Conservation (phyloP, 2,329 filamentous ascomycete species). For the Colletotrichum cereale region DNA sequence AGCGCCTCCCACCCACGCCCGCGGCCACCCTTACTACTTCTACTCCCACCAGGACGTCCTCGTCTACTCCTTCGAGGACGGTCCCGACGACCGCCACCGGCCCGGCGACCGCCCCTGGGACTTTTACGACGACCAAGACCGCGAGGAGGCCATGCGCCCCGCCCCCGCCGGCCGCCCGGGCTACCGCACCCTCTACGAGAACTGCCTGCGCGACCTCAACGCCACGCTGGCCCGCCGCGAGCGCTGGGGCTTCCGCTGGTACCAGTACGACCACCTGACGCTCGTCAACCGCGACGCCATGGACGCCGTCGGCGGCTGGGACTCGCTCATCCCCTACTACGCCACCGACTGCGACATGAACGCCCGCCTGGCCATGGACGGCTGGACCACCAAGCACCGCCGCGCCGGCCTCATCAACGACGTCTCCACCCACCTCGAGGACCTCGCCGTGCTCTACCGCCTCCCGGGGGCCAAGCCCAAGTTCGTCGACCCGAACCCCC, state of each 20-base stretch:
- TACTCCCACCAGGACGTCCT: conserved; percentile 70
- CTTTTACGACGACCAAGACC: conserved; percentile 40
- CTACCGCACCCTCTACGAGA: conserved; percentile 57
- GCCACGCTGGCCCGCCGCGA: conserved; percentile 48
- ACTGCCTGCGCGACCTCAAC: conserved; percentile 53
- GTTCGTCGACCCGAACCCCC: conserved; percentile 54
- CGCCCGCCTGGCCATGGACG: conserved; percentile 59
- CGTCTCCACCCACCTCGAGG: conserved; percentile 58
- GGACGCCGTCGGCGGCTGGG: conserved; percentile 66
- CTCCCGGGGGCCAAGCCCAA: conserved; percentile 52
- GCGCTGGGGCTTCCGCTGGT: conserved; percentile 66
- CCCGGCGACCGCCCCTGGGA: conserved; percentile 41
- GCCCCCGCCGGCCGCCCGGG: conserved; percentile 49
- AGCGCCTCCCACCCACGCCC: conserved; percentile 55
- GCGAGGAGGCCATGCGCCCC: conserved; percentile 29
- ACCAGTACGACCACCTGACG: conserved; percentile 69
- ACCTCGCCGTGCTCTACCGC: conserved; percentile 60
- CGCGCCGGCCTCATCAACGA: conserved; percentile 59
- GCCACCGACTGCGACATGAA: conserved; percentile 70
- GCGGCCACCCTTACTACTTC: conserved; percentile 63
- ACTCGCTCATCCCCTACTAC: conserved; percentile 70
- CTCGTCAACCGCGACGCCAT: conserved; percentile 67
- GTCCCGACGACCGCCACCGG: conserved; percentile 37
- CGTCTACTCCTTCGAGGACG: conserved; percentile 55
- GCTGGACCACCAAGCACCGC: conserved; percentile 55